Conservation (phyloP, 495 filamentous ascomycete species). For the Neurospora sp. region DNA sequence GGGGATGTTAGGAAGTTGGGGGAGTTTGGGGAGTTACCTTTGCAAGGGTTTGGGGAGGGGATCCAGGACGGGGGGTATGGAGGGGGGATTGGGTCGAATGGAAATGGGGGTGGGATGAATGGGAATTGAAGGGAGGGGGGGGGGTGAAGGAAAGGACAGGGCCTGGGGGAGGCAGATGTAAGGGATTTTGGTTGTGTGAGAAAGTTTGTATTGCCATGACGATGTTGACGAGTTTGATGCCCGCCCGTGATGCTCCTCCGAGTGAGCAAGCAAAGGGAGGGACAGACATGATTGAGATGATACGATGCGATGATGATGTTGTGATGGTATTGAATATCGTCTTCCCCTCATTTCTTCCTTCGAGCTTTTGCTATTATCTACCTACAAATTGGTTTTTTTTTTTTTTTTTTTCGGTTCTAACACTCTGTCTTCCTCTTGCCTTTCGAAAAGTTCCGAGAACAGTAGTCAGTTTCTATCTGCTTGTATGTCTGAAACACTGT, state of each 20-base stretch:
- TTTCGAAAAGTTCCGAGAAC: not conserved
- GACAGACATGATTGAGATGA: not conserved
- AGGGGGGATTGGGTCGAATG: no score
- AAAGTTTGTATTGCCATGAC: not conserved
- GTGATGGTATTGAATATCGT: not conserved
- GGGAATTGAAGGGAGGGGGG: no score
- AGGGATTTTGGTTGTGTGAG: no score
- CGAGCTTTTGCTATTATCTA: not conserved
- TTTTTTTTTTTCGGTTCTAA: not conserved
- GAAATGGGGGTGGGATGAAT: no score
- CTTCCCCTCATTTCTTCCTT: not conserved
- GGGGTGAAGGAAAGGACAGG: no score
- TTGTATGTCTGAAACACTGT: not conserved
- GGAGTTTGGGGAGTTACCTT: conserved; percentile 13
- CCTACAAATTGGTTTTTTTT: not conserved
- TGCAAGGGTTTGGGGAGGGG: no score
- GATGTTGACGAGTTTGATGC: not conserved
- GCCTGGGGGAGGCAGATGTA: no score
- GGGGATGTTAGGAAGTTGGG: conserved; percentile 53
- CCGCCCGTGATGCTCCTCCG: not conserved
- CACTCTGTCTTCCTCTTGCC: no score
- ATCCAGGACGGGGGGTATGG: no score
- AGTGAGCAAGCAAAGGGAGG: not conserved
- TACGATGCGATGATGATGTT: not conserved
- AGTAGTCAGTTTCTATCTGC: not conserved